Conservation (phyloP, 345 rosid genomes). For the Populus tremula region DNA sequence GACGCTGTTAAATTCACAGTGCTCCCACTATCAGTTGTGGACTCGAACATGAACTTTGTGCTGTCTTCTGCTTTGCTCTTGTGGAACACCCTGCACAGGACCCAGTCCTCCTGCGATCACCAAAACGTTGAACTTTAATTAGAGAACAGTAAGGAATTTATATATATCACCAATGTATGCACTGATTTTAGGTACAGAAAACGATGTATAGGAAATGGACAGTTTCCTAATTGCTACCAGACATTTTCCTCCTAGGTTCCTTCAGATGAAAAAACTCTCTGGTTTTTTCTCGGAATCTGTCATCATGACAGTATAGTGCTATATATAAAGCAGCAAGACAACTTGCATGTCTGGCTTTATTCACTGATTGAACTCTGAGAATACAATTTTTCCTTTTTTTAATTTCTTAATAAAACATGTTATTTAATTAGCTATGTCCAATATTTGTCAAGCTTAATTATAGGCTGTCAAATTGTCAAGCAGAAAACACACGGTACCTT, state of each 20-base stretch:
- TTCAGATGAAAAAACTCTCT: no score
- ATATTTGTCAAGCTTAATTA: not conserved
- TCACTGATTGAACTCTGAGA: slow-evolving; percentile 9
- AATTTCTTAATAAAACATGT: no score
- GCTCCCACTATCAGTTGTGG: slow-evolving; percentile 10
- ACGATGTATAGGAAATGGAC: no score
- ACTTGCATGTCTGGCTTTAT: slow-evolving; percentile 10
- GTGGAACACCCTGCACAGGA: slow-evolving; percentile 82
- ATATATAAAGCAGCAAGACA: not conserved
- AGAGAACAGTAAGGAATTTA: not conserved
- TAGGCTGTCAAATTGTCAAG: not conserved
- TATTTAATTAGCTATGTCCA: not conserved
- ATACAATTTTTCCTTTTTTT: not conserved
- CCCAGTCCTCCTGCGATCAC: slow-evolving; percentile 85
- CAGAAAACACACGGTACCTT: slow-evolving; percentile 44
- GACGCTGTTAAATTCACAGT: slow-evolving; percentile 23
- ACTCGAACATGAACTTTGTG: slow-evolving; percentile 30
- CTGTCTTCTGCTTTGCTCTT: slow-evolving; percentile 51
- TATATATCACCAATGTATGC: no score
- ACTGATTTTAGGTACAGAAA: no score
- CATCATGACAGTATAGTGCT: no score
- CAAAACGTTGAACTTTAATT: not conserved
- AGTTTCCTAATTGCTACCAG: no score
- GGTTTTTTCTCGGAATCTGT: no score
- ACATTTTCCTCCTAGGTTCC: no score